Evolutionary conservation across 1,284 basidiomycete species (phyloP).

Genomic region (Ganoderma multipileum): DNA sequence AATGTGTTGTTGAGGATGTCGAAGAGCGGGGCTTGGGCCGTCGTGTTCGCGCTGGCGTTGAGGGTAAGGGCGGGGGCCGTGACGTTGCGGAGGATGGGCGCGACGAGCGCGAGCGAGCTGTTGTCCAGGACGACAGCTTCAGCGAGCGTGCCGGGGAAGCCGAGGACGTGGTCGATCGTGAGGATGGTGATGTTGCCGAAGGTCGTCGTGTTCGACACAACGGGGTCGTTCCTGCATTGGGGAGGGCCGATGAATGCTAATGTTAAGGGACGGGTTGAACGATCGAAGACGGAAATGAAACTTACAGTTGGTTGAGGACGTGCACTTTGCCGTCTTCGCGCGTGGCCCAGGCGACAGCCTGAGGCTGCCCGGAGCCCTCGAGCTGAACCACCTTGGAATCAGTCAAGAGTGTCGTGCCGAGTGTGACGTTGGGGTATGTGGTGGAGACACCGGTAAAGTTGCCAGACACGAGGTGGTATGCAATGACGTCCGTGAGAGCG

Average conservation of each 20-base stretch:
- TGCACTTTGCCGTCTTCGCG: conserved; percentile 49
- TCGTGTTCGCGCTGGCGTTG: conserved; percentile 40
- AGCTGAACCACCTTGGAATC: conserved; percentile 54
- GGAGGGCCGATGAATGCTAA: neutral
- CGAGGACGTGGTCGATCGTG: conserved; percentile 58
- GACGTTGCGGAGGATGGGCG: conserved; percentile 40
- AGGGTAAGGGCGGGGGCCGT: conserved; percentile 28
- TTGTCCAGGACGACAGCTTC: conserved; percentile 52
- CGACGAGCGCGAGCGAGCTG: conserved; percentile 43
- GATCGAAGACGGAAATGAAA: neutral
- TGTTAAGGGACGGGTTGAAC: neutral
- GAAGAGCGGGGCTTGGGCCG: conserved; percentile 43
- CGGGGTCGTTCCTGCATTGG: conserved; percentile 48
- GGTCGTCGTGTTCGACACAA: conserved; percentile 52
- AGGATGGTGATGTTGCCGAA: conserved; percentile 59
- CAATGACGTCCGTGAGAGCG: conserved; percentile 53
- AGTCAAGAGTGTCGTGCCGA: conserved; percentile 69
- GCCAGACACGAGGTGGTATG: conserved; percentile 70
- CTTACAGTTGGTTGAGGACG: conserved; percentile 63
- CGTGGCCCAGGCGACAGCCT: conserved; percentile 71
- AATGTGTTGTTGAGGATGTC: conserved; percentile 44
- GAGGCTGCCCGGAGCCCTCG: conserved; percentile 52
- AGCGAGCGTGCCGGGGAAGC: conserved; percentile 58
- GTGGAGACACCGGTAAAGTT: conserved; percentile 51
- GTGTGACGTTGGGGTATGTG: conserved; percentile 60